These are phyloP conservation scores for Blastobotrys persicus DNA, from an alignment of 1,139 yeast species.

Conservation along the genomic window DNA sequence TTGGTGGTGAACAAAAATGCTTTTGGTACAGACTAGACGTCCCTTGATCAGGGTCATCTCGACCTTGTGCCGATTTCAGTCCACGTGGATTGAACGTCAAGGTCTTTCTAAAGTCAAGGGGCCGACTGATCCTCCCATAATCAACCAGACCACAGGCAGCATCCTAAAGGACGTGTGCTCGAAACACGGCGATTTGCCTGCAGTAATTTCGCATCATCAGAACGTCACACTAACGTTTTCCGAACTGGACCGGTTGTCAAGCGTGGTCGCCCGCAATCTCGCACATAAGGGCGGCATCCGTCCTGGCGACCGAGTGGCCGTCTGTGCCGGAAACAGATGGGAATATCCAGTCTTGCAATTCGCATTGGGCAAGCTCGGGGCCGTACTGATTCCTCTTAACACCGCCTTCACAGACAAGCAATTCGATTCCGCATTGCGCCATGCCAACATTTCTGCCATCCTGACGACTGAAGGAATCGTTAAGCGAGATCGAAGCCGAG, in stretches of 20 bases:
- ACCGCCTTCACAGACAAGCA: constrained; percentile 37
- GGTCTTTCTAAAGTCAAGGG: constrained; percentile 25
- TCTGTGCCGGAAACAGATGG: constrained; percentile 36
- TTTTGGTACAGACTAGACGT: not conserved
- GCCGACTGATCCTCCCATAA: constrained; percentile 25
- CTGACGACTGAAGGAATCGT: constrained; percentile 27
- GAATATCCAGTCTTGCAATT: constrained; percentile 35
- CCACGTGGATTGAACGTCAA: not conserved
- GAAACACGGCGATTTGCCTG: constrained; percentile 24
- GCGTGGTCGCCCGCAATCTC: constrained; percentile 29
- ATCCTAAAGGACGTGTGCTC: constrained; percentile 23
- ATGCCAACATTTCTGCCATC: constrained; percentile 29
- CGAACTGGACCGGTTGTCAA: constrained; percentile 27
- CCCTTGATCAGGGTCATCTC: not conserved
- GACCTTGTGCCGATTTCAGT: not conserved
- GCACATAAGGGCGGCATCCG: constrained; percentile 23
- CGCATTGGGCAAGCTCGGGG: constrained; percentile 36
- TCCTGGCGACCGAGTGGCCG: constrained; percentile 35
- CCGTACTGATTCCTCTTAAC: constrained; percentile 35
- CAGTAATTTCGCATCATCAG: constrained; percentile 33
- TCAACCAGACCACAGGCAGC: constrained; percentile 26
- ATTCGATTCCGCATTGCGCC: constrained; percentile 30
- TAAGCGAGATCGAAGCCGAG: constrained; percentile 11
- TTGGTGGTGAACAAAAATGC: not conserved
- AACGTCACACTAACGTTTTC: constrained; percentile 24